Base-by-base conservation (phyloP, 1,284 basidiomycete species). In the Cutaneotrichosporon cutaneum region DNA sequence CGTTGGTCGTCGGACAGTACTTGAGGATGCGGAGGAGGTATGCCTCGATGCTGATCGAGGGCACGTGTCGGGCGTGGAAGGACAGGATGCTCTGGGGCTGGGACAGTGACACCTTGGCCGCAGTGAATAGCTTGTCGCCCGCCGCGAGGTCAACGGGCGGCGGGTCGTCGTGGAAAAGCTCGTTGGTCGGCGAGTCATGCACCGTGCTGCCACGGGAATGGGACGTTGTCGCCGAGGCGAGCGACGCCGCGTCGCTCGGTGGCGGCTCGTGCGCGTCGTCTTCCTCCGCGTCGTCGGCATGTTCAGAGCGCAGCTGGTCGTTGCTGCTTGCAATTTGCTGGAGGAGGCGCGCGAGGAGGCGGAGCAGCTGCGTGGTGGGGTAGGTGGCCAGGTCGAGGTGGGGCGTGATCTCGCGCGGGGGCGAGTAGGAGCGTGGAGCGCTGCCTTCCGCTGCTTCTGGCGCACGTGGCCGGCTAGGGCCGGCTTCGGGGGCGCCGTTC, bases 1-100 rank as follows among this genome's bases (percentile, higher is more conserved):
- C 92, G 81, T 98, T 99, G 48, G 94, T 95, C 2, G 94, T 94
- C 2, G 95, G 95, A 77, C 95, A 99, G 78, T 99, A 99, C 75
- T 95, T 97, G 79, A 97, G 87, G 66, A 99, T 99, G 45, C 95
- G 88, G 33, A 95, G 82, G 11, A 99, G 86, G 76, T 99, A 99
- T 4, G 90, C 87, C 78, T 98, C 94, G 72, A 99, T 91, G 27
- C 90, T 85, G 75, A 99, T 98, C 35, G 90, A 90, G 10, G 95
- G 95, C 32, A 98, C 86, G 77, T 97, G 95, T 30, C 95, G 87
- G 0, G 95, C 95, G 77, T 98, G 94, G 77, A 98, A 98, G 50
- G 92, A 90, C 35, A 97, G 86, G 0, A 90, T 87, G 24, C 91
- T 89, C 2, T 90, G 88, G 2, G 89, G 88, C 10, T 89, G 90